Evolutionary conservation across 2,329 filamentous ascomycete genomes (phyloP), one percentile per base, ranked within the genome.

Genomic region (Cercospora brassicicola): DNA sequence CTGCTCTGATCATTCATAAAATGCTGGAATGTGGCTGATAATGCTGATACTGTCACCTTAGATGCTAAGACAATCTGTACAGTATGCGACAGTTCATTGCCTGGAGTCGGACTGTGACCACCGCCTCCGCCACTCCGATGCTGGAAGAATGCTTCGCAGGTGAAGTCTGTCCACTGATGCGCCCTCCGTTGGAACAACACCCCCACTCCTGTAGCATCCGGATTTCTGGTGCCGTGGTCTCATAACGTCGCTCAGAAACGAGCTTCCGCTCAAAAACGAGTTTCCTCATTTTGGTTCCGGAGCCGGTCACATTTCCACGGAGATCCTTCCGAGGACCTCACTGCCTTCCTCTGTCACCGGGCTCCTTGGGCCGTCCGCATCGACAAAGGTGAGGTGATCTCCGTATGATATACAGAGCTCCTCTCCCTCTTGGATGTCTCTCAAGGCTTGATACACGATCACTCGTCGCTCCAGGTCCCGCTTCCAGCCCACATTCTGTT

Each of bases 401-500:
- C 83, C 83, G 69, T 84, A 84, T 9, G 82, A 83, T 72, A 85
- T 84, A 69, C 85, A 87, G 13, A 88, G 76, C 73, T 88, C 86
- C 73, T 87, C 84, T 13, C 84, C 85, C n/a, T 77, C 73, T 18
- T 73, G 73, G 15, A 88, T 83, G 67, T 86, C 81, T 71, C 83
- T 77, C 31, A 86, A 71, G 15, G 86, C 79, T 13, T 77, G 81
- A 70, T 87, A 88, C 0, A 81, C 82, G 18, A 87, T 80, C 0
- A 85, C 70, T 13, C 79, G 74, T 2, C 79, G 79, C 2, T 78
- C 73, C 1, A 84, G 56, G 74, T 87, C 82, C 23, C 85, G 78
- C 69, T 81, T 80, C 85, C 85, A 88, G 2, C 82, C 84, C 3
- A 88, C 83, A 73, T 88, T 88, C 71, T 87, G 86, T 30, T 81